phyloP scores from a whole-genome alignment of 345 rosid species.

The Moringa oleifera region DNA sequence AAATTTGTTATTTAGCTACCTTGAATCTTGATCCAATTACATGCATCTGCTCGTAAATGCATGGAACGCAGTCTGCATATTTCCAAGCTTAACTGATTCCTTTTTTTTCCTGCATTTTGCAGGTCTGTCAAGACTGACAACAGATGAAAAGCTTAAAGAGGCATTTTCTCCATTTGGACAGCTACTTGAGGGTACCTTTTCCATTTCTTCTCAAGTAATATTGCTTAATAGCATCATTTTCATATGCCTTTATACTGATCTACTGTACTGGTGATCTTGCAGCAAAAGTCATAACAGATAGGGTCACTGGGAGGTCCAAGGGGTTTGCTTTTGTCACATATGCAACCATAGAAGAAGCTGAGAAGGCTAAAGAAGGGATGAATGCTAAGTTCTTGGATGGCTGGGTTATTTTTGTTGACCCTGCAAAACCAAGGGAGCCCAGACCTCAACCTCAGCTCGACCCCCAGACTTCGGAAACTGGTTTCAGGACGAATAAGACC shows the following conservation, averaged over 20 bases:
- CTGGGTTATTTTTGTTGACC: constrained; percentile 94
- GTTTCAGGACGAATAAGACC: constrained; percentile 72
- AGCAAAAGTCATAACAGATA: constrained; percentile 69
- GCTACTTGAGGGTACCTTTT: constrained; percentile 57
- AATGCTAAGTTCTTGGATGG: constrained; percentile 89
- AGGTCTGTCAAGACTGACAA: constrained; percentile 74
- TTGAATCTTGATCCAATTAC: not conserved
- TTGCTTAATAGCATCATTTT: not conserved
- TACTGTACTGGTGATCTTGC: constrained; percentile 10
- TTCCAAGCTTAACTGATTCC: not conserved
- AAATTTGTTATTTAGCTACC: no score
- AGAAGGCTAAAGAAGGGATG: constrained; percentile 78
- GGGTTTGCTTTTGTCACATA: constrained; percentile 82
- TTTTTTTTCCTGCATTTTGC: constrained; percentile 14
- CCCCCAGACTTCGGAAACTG: constrained; percentile 35
- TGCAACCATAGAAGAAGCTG: constrained; percentile 72
- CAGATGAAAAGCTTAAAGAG: constrained; percentile 66
- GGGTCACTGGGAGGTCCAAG: constrained; percentile 66
- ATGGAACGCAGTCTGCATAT: not conserved
- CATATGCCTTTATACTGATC: not conserved
- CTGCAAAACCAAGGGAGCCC: constrained; percentile 69
- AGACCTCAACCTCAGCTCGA: constrained; percentile 35
- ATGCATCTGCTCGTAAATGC: not conserved
- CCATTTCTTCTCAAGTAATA: not conserved
- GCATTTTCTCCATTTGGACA: constrained; percentile 78